A percentile compares a stretch with the other conserved stretches of the same genome.
Conservation (phyloP, 2,329 filamentous ascomycete genomes). For the Hymenoscyphus repandus region DNA sequence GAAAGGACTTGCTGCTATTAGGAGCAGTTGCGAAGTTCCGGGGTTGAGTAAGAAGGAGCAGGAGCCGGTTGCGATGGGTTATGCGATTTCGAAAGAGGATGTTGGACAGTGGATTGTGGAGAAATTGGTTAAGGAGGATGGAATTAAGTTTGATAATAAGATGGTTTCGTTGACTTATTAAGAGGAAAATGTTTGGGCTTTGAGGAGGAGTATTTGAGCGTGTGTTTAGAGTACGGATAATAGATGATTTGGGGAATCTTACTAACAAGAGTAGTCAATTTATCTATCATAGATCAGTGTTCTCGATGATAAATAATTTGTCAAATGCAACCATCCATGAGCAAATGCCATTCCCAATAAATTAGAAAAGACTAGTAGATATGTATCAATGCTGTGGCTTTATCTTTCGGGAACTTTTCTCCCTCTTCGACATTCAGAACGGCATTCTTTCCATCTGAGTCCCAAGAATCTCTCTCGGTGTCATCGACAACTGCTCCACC, state of each 20-base stretch:
- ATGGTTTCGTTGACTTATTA: not conserved
- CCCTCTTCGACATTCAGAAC: too few relatives aligned
- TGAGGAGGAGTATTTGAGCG: not conserved
- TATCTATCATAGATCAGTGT: too few relatives aligned
- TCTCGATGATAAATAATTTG: too few relatives aligned
- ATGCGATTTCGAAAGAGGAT: slow-evolving; percentile 29
- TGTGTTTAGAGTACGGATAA: not conserved
- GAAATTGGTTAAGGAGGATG: not conserved
- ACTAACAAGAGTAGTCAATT: too few relatives aligned
- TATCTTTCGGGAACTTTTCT: too few relatives aligned
- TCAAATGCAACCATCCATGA: too few relatives aligned
- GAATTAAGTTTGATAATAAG: not conserved
- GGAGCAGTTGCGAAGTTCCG: slow-evolving; percentile 23
- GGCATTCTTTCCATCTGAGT: too few relatives aligned
- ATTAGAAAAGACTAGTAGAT: too few relatives aligned
- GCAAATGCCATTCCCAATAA: too few relatives aligned
- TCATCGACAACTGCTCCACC: too few relatives aligned
- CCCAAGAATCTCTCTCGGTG: too few relatives aligned
- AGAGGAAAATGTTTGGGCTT: not conserved
- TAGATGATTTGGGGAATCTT: not conserved
- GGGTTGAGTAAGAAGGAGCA: not conserved
- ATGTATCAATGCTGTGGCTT: too few relatives aligned
- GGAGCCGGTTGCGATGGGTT: slow-evolving; percentile 24
- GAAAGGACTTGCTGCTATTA: slow-evolving; percentile 11
- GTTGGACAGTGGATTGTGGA: slow-evolving; percentile 30